Conservation (phyloP, 164 flowering plant species). For the Kingdonia uniflora region DNA sequence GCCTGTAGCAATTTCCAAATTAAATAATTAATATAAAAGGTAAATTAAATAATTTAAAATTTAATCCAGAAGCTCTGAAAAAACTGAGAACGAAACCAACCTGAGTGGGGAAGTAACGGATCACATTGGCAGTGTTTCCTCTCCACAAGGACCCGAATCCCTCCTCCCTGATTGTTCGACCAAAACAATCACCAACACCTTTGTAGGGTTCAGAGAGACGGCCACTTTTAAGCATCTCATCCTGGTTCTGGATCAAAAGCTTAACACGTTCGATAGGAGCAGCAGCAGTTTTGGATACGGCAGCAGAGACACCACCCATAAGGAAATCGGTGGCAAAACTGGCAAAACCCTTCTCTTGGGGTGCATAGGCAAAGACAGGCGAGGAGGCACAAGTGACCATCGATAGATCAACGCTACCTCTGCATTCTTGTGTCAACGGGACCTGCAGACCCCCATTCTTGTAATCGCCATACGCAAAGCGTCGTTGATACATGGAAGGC, state of each 20-base stretch:
- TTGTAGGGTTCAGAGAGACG: constrained; percentile 78
- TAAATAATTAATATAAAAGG: background rate
- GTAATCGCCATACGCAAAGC: constrained; percentile 28
- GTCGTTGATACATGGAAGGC: constrained; percentile 27
- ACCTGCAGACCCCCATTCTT: constrained; percentile 44
- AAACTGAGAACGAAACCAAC: constrained; percentile 18
- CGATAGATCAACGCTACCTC: constrained; percentile 21
- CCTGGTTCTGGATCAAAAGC: constrained; percentile 85
- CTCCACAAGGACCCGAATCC: constrained; percentile 67
- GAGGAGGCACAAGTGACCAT: constrained; percentile 25
- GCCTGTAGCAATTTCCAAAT: constrained; percentile 33
- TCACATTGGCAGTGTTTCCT: constrained; percentile 84
- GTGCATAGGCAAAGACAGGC: constrained; percentile 60
- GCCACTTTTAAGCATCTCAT: constrained; percentile 75
- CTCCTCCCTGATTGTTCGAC: constrained; percentile 58
- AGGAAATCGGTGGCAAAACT: constrained; percentile 64
- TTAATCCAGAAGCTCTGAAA: too few relatives aligned
- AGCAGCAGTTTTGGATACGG: constrained; percentile 82
- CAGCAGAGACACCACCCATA: constrained; percentile 90
- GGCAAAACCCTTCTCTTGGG: constrained; percentile 51
- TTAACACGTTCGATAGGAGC: constrained; percentile 90
- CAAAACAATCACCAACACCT: constrained; percentile 77
- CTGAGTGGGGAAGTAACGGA: constrained; percentile 93
- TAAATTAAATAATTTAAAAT: background rate
- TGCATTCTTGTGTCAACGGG: constrained; percentile 19